Percentiles rank a stretch among this genome's conserved stretches.
These are phyloP conservation scores for Mesotaenium endlicherianum DNA, from an alignment of 139 green algal genomes.

Conservation along the genomic window DNA sequence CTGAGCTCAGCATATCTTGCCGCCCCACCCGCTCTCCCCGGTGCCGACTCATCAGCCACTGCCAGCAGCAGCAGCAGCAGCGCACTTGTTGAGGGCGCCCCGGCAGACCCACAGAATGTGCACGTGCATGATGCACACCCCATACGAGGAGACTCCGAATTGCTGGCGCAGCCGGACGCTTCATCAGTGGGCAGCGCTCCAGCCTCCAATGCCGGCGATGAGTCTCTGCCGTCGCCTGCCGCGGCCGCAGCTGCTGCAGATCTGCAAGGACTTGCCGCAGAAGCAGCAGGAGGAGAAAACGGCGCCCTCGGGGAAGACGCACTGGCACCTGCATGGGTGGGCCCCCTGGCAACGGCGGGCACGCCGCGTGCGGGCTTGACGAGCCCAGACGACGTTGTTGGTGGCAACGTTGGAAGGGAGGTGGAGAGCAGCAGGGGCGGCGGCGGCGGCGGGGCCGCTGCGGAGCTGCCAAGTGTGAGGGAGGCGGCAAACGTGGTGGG, in stretches of 20 bases:
- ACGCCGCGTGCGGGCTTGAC: neutral
- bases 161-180: too few relatives aligned
- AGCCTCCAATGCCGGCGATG: too few relatives aligned
- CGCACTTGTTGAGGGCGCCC: too few relatives aligned
- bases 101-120: too few relatives aligned
- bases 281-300: neutral
- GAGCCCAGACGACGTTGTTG: neutral
- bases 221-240: neutral
- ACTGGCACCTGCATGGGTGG: neutral
- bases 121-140: too few relatives aligned
- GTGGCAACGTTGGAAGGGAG: slow-evolving; percentile 2
- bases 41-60: neutral
- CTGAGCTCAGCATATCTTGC: neutral
- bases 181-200: too few relatives aligned
- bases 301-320: neutral
- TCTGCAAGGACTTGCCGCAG: neutral
- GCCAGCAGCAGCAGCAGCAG: neutral
- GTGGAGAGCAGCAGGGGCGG: neutral
- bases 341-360: neutral
- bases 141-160: too few relatives aligned
- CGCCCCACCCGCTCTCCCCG: neutral
- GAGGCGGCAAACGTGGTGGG: too few relatives aligned
- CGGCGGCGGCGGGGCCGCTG: neutral
- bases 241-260: neutral
- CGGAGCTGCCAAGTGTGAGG: neutral